Conservation (phyloP, 2,329 filamentous ascomycete genomes). For the Colletotrichum sp. region DNA sequence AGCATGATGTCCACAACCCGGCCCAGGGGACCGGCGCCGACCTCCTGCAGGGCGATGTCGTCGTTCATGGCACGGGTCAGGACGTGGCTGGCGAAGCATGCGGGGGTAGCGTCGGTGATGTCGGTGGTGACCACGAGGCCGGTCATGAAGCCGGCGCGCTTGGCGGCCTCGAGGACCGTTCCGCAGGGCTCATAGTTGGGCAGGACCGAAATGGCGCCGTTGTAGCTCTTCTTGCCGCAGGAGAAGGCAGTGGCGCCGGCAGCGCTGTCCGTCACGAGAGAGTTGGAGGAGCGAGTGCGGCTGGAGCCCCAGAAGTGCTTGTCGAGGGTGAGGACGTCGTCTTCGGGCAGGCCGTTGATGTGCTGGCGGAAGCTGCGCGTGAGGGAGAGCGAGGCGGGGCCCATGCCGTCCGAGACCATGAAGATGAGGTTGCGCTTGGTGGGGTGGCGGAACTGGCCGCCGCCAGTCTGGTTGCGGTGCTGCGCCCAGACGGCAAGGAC, state of each 20-base stretch:
- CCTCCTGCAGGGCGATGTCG: constrained; percentile 88
- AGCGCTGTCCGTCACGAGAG: constrained; percentile 91
- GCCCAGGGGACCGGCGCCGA: constrained; percentile 86
- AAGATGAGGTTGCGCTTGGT: constrained; percentile 92
- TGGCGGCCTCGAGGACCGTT: constrained; percentile 91
- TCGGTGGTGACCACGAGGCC: constrained; percentile 94
- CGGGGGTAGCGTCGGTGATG: constrained; percentile 94
- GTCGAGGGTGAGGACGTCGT: constrained; percentile 81
- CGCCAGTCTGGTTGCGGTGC: constrained; percentile 64
- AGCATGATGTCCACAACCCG: constrained; percentile 90
- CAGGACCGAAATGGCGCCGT: constrained; percentile 90
- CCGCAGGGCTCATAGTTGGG: constrained; percentile 88
- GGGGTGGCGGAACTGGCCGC: constrained; percentile 26
- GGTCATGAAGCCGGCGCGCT: constrained; percentile 88
- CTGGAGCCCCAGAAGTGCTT: constrained; percentile 89
- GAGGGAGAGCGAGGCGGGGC: constrained; percentile 85
- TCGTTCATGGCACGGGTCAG: constrained; percentile 82
- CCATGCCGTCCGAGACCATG: constrained; percentile 99
- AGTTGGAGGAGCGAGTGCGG: constrained; percentile 82
- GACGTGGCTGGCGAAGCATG: constrained; percentile 92
- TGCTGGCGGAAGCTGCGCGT: constrained; percentile 88
- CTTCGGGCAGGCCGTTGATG: constrained; percentile 72
- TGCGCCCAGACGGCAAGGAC: constrained; percentile 80
- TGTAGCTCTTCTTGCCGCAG: constrained; percentile 93
- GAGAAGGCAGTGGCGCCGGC: constrained; percentile 98